Percentiles rank a stretch among this genome's conserved stretches.
phyloP scores from a whole-genome alignment of 2,329 filamentous ascomycete genomes.

The Epichloe festucae region DNA sequence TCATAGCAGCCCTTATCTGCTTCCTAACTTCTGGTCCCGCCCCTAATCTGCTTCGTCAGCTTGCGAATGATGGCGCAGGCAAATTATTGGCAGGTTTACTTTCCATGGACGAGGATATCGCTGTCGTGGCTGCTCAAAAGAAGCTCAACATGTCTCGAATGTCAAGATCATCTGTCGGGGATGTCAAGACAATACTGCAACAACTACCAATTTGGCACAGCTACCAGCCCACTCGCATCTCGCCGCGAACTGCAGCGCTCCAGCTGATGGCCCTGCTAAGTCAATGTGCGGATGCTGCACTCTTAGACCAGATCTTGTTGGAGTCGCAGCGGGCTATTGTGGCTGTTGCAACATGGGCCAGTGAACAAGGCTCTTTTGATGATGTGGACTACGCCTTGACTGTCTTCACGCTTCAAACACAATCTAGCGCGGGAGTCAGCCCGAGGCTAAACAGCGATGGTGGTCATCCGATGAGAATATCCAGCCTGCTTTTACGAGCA shows the following conservation, averaged over 20 bases:
- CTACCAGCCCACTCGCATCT: slow-evolving; percentile 34
- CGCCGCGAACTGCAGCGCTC: slow-evolving; percentile 50
- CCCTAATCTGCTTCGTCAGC: slow-evolving; percentile 43
- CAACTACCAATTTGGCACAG: slow-evolving; percentile 48
- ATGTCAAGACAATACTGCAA: slow-evolving; percentile 40
- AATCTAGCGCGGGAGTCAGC: slow-evolving; percentile 16
- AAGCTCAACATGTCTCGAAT: slow-evolving; percentile 57
- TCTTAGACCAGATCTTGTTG: slow-evolving; percentile 17
- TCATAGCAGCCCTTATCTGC: slow-evolving; percentile 49
- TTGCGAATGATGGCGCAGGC: slow-evolving; percentile 41
- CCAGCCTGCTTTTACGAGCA: slow-evolving; percentile 17
- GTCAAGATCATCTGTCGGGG: slow-evolving; percentile 41
- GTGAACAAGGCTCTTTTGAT: slow-evolving; percentile 6
- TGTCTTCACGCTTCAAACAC: slow-evolving; percentile 24
- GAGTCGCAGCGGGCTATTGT: slow-evolving; percentile 17
- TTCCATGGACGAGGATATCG: slow-evolving; percentile 39
- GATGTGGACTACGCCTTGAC: slow-evolving; percentile 31
- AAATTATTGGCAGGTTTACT: slow-evolving; percentile 45
- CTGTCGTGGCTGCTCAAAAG: slow-evolving; percentile 48
- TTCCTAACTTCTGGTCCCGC: slow-evolving; percentile 49
- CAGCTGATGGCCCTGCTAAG: slow-evolving; percentile 42
- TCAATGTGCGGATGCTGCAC: slow-evolving; percentile 14
- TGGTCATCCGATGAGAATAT: slow-evolving; percentile 16
- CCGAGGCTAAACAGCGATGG: slow-evolving; percentile 11
- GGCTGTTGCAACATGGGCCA: slow-evolving; percentile 11